phyloP scores from a whole-genome alignment of 2,329 filamentous ascomycete species.

The Lithohypha guttulata region DNA sequence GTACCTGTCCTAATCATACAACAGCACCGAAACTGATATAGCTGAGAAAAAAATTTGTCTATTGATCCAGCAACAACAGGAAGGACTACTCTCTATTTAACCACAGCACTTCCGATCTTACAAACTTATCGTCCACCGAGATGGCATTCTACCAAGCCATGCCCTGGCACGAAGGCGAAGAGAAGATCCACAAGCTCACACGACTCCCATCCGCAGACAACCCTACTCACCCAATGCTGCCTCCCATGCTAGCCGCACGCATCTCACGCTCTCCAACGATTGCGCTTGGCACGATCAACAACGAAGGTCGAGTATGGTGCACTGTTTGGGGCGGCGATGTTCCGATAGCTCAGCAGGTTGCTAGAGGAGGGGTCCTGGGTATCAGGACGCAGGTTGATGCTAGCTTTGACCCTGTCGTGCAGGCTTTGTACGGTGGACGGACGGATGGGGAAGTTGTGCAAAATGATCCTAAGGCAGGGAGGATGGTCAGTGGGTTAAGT shows the following conservation, averaged over 20 bases:
- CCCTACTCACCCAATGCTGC: constrained; percentile 55
- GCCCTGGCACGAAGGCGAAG: constrained; percentile 57
- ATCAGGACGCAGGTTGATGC: constrained; percentile 52
- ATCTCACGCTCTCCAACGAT: constrained; percentile 55
- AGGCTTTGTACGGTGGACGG: constrained; percentile 45
- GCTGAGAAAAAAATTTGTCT: too few relatives aligned
- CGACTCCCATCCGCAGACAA: constrained; percentile 49
- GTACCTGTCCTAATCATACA: too few relatives aligned
- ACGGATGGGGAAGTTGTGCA: constrained; percentile 36
- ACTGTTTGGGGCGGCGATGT: constrained; percentile 65
- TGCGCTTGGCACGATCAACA: constrained; percentile 62
- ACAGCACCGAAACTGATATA: too few relatives aligned
- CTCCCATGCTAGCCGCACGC: constrained; percentile 49
- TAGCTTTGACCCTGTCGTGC: constrained; percentile 58
- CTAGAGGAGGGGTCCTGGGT: constrained; percentile 49
- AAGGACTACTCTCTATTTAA: too few relatives aligned
- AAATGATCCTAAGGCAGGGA: constrained; percentile 28
- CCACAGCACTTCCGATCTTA: too few relatives aligned
- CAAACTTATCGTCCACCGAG: constrained; percentile 26
- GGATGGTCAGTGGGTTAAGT: constrained; percentile 51
- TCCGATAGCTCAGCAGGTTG: constrained; percentile 56
- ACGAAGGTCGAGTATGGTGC: constrained; percentile 57
- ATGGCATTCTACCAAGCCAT: constrained; percentile 18
- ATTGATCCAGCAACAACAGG: too few relatives aligned
- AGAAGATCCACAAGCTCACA: constrained; percentile 52